Evolutionary conservation across 768 basidiomycete species (phyloP).

Genomic region (Agaricus blazei): DNA sequence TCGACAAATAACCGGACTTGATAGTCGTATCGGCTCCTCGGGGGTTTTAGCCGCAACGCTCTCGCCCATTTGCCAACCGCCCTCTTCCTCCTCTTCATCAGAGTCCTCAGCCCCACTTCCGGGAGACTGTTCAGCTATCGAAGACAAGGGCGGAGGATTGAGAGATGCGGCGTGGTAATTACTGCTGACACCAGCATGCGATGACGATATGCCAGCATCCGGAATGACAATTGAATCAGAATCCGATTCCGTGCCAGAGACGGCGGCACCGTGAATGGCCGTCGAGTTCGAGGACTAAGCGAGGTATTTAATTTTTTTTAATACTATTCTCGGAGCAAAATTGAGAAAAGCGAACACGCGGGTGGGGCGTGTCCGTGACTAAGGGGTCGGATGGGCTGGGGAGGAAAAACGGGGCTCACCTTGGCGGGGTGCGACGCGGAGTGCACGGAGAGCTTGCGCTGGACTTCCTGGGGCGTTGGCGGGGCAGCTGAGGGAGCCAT

Average conservation of each 20-base stretch:
- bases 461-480: conserved; percentile 82
- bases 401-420: conserved; percentile 20
- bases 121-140: conserved; percentile 71
- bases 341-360: too few relatives aligned
- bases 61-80: conserved; percentile 45
- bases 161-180: conserved; percentile 20
- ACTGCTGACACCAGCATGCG: not conserved
- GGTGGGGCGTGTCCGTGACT: conserved; percentile 9
- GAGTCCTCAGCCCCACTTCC: conserved; percentile 68
- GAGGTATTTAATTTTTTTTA: too few relatives aligned
- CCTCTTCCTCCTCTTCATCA: conserved; percentile 69
- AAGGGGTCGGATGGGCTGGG: conserved; percentile 5
- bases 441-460: conserved; percentile 79
- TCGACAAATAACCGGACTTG: conserved; percentile 92
- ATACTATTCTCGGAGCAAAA: too few relatives aligned
- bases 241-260: conserved; percentile 83
- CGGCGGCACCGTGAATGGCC: conserved; percentile 17
- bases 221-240: conserved; percentile 68
- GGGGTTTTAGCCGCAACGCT: conserved; percentile 20
- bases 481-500: conserved; percentile 50
- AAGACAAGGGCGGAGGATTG: conserved; percentile 54
- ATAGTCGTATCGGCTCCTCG: conserved; percentile 66
- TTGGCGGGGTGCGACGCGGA: conserved; percentile 46
- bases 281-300: too few relatives aligned
- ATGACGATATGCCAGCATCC: conserved; percentile 30